Conservation (phyloP, 2,329 filamentous ascomycete species). For the Colletotrichum magnum region DNA sequence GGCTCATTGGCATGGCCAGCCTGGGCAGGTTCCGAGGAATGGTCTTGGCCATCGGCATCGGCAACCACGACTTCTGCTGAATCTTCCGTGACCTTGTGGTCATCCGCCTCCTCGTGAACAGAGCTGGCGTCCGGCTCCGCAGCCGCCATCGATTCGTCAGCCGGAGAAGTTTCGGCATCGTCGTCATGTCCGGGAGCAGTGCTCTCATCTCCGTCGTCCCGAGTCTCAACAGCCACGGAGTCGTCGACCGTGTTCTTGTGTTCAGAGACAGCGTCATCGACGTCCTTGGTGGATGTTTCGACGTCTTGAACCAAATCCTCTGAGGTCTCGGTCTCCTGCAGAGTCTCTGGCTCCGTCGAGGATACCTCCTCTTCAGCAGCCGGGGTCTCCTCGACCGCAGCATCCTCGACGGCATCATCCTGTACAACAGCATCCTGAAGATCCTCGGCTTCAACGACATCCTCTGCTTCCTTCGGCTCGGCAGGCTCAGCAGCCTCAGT, state of each 20-base stretch:
- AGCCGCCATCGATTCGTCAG: neutral
- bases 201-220: neutral
- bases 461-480: neutral
- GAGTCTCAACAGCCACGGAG: too few relatives aligned
- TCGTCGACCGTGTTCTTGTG: neutral
- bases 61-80: neutral
- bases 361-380: neutral
- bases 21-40: neutral
- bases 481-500: conserved; percentile 2
- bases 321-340: neutral
- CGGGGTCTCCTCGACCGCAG: neutral
- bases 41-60: neutral
- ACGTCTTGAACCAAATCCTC: neutral
- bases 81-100: neutral
- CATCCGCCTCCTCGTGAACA: neutral
- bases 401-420: neutral
- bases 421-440: neutral
- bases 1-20: neutral
- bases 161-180: neutral
- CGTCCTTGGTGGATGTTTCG: neutral
- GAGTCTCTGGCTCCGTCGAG: neutral
- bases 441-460: neutral
- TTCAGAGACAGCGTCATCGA: neutral
- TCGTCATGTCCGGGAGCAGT: neutral
- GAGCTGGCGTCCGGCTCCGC: too few relatives aligned